Percentiles rank a stretch among this genome's conserved stretches.
Conservation (phyloP, 1,284 basidiomycete species). For the Pseudozyma sp. region DNA sequence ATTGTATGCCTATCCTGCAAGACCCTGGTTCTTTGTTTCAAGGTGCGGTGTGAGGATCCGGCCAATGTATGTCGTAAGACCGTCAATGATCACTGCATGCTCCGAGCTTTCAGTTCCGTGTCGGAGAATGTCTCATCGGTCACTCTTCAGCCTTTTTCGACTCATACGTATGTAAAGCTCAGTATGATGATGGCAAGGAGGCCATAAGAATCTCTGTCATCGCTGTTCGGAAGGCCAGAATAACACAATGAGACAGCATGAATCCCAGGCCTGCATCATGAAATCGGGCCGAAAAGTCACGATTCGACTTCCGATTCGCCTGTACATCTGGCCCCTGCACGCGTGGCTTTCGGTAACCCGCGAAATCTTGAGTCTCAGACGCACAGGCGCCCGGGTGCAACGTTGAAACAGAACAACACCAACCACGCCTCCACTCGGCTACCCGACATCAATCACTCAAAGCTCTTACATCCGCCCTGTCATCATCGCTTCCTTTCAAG, state of each 20-base stretch:
- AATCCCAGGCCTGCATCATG: too few species aligned
- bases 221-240: background rate
- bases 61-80: too few species aligned
- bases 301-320: background rate
- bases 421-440: conserved; percentile 2
- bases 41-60: too few species aligned
- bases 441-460: background rate
- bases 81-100: background rate
- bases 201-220: too few species aligned
- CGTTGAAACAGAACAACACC: conserved; percentile 2
- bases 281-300: conserved; percentile 3
- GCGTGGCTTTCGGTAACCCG: conserved; percentile 9
- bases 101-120: background rate
- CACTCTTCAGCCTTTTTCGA: too few species aligned
- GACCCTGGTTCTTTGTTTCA: too few species aligned
- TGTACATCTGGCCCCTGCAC: conserved; percentile 12
- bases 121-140: background rate
- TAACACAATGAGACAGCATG: too few species aligned
- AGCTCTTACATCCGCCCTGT: background rate
- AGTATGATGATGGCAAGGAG: too few species aligned
- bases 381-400: conserved; percentile 1
- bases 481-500: too few species aligned
- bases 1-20: background rate
- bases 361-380: background rate
- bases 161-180: too few species aligned